phyloP scores from a whole-genome alignment of 768 basidiomycete genomes.

The Lactarius tabidus region DNA sequence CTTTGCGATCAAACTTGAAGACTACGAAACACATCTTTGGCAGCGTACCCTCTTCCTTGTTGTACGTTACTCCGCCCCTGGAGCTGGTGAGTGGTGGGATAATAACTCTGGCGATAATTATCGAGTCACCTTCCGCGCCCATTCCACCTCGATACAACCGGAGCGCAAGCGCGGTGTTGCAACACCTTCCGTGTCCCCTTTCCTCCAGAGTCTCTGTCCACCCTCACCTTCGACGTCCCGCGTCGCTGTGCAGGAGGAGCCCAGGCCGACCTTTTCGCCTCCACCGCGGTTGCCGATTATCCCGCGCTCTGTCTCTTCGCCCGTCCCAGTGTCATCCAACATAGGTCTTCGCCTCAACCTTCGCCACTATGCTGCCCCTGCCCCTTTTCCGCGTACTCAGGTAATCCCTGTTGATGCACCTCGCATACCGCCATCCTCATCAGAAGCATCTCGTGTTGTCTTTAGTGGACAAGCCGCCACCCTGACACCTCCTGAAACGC shows the following conservation, averaged over 20 bases:
- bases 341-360: constrained; percentile 21
- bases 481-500: constrained; percentile 1
- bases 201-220: constrained; percentile 14
- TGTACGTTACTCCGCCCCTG: constrained; percentile 45
- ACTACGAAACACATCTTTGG: constrained; percentile 51
- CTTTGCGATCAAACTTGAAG: constrained; percentile 67
- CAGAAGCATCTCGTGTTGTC: not conserved
- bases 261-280: constrained; percentile 11
- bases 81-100: constrained; percentile 86
- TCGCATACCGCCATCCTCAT: not conserved
- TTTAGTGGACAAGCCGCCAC: constrained; percentile 15
- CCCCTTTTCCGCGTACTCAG: not conserved
- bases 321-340: constrained; percentile 1
- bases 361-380: constrained; percentile 26
- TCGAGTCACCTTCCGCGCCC: constrained; percentile 55
- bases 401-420: not conserved
- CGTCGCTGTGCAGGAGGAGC: constrained; percentile 9
- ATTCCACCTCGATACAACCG: constrained; percentile 19
- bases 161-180: constrained; percentile 14
- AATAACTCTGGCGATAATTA: constrained; percentile 82
- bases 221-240: constrained; percentile 9
- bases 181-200: constrained; percentile 10
- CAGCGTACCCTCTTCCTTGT: constrained; percentile 58
- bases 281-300: constrained; percentile 10
- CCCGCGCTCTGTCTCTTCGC: constrained; percentile 18